Evolutionary conservation across 129 eudicot species (phyloP).

Genomic region (Flaveria sonorensis): DNA sequence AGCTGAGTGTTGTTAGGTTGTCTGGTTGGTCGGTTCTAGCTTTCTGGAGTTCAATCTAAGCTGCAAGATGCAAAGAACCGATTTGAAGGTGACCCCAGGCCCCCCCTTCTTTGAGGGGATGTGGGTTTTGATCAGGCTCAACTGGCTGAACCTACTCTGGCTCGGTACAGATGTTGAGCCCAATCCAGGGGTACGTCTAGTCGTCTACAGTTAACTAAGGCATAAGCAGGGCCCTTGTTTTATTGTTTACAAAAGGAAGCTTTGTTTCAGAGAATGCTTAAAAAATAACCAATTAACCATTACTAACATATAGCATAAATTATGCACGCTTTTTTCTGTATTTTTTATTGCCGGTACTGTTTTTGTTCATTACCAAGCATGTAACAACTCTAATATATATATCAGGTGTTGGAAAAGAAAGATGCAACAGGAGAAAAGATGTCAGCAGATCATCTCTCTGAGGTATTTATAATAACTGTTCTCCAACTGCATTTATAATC

Average conservation of each 20-base stretch:
- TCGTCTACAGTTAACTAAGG: background rate
- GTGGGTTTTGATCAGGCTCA: background rate
- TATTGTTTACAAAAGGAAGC: too few relatives aligned
- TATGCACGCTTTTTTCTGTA: background rate
- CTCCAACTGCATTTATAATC: background rate
- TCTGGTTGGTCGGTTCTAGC: background rate
- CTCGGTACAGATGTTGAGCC: background rate
- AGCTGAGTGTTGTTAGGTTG: background rate
- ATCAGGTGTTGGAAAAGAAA: constrained; percentile 70
- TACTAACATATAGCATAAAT: background rate
- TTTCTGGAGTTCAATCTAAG: background rate
- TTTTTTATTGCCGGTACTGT: background rate
- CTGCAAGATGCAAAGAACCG: background rate
- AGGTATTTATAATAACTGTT: constrained; percentile 44
- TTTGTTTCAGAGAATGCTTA: too few relatives aligned
- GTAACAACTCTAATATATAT: constrained; percentile 1
- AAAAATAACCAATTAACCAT: too few relatives aligned
- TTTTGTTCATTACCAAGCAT: constrained; percentile 7
- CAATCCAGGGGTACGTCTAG: background rate
- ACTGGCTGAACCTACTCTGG: background rate
- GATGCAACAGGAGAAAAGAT: constrained; percentile 47
- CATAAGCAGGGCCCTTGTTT: background rate
- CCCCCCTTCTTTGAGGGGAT: too few relatives aligned
- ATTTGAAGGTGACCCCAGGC: background rate
- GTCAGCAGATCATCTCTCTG: constrained; percentile 67